These are phyloP conservation scores for Cryptosporidium felis DNA, from an alignment of 169 alveolate species.

Conservation along the genomic window DNA sequence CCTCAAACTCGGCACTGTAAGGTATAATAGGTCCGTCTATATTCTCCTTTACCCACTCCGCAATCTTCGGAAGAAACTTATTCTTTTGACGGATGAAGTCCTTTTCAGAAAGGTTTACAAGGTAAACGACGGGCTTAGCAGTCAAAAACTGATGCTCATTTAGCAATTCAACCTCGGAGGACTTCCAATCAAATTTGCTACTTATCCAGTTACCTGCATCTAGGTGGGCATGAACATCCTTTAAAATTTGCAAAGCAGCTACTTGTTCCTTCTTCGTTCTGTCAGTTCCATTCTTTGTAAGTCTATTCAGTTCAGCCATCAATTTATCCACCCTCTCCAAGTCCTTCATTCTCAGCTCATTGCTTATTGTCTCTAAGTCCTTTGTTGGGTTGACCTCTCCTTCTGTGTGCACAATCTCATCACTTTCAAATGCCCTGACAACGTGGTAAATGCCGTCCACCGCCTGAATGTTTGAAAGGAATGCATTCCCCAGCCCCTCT, in stretches of 20 bases:
- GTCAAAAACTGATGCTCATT: slow-evolving; percentile 94
- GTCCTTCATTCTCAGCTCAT: slow-evolving; percentile 96
- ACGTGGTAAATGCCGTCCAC: slow-evolving; percentile 98
- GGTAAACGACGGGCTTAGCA: slow-evolving; percentile 98
- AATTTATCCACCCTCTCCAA: slow-evolving; percentile 87
- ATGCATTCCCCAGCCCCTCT: slow-evolving; percentile 99
- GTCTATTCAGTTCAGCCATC: slow-evolving; percentile 90
- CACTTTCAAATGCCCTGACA: slow-evolving; percentile 97
- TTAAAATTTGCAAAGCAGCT: slow-evolving; percentile 90
- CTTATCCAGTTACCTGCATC: slow-evolving; percentile 90
- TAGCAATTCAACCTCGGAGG: slow-evolving; percentile 88
- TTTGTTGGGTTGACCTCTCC: slow-evolving; percentile 98
- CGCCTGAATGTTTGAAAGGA: slow-evolving; percentile 96
- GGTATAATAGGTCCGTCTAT: slow-evolving; percentile 98
- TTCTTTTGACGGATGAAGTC: slow-evolving; percentile 96
- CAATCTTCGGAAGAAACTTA: slow-evolving; percentile 94
- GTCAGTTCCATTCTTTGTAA: slow-evolving; percentile 87
- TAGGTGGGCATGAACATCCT: slow-evolving; percentile 84
- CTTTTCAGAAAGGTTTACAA: slow-evolving; percentile 93
- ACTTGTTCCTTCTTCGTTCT: slow-evolving; percentile 88
- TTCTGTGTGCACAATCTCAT: slow-evolving; percentile 95
- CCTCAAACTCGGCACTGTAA: slow-evolving; percentile 96
- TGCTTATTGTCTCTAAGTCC: slow-evolving; percentile 94
- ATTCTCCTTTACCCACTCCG: slow-evolving; percentile 95
- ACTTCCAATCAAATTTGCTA: slow-evolving; percentile 88